Evolutionary conservation across 495 filamentous ascomycete genomes (phyloP), one percentile per base, ranked within the genome.

Genomic region (Lasiosphaeria hispida): DNA sequence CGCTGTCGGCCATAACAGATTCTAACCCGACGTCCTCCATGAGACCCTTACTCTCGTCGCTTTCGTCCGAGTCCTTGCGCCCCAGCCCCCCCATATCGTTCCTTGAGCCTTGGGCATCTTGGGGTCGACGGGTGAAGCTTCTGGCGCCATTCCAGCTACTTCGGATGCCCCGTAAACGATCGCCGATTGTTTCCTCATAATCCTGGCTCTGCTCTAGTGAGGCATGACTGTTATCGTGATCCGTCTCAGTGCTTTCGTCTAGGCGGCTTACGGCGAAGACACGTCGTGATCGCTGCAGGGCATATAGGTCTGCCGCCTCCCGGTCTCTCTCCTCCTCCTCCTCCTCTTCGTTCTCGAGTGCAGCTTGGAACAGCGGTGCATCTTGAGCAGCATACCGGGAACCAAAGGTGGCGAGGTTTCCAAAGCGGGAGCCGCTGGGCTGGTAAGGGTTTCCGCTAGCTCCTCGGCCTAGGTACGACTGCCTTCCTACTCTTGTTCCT

Each of bases 1-100:
- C 83, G 57, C 79, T 77, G 36, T 76, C 76, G 34, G 85, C 78
- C 13, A 80, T 77, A 0, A 75, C 77, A 7, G 81, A 84, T 40
- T 95, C 90, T 33, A 98, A 79, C 15, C 90, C 89, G 40, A 98
- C 80, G 73, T 98, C 95, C 10, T 93, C 91, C 80, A 98, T 86
- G 61, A 80, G 82, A 13, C 80, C 86, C 68, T 82, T 86, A 13
- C 77, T 76, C 68, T 82, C 86, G 52, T 78, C 81, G 61, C 81
- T 85, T 36, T 67, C 72, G 64, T 57, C 58, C 13, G 63, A 65
- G 9, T 44, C 34, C 39, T 50, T 44, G 51, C 68, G 63, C 64
- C 68, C 59, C 63, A 67, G 43, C 60, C 65, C 61, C 71, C 69
- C 49, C 17, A 37, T 48, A 47, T 80, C 74, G 50, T 78, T 79